Base-by-base conservation (phyloP, 1,284 basidiomycete genomes). In the Puccinia coronata region DNA sequence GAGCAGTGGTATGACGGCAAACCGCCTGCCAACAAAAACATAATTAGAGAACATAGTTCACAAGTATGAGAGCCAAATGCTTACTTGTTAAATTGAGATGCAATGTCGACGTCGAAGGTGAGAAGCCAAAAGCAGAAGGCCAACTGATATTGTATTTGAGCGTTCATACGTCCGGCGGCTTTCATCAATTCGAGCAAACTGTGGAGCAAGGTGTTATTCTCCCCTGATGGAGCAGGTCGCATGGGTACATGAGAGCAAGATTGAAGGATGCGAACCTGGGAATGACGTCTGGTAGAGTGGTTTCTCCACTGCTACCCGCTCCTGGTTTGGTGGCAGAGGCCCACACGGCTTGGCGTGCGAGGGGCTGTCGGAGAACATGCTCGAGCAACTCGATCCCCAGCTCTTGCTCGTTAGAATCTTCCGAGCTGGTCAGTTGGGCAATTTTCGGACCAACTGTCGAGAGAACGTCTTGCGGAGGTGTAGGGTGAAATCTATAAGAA, bases 61-160 rank as follows among this genome's bases (percentile, higher is more conserved):
- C 5, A 34, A 20, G 47, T 51, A 12, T 9, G n/a, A 14, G 36
- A 0, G 41, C 36, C 25, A 8, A 25, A 23, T 25, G 83, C 87
- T 82, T 81, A 88, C 92, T 90, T 91, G 87, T 97, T 94, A 84
- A 98, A 91, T 80, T 93, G 90, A 83, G 92, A 90, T 0, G 95
- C 93, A 47, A 96, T 90, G 55, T 92, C 90, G 84, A 91, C 89
- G 86, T 98, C 93, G 84, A 98, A 99, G 0, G 94, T 93, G 82
- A 99, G 88, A 82, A 98, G 88, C 96, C 96, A 99, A 84, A 98
- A 89, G 86, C 93, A 96, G 85, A 94, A 94, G 49, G 92, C 91
- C 59, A 94, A 91, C 87, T 96, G 94, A 86, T 98, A 99, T 87
- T 91, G 92, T 91, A 96, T 93, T 87, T 99, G 96, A n/a, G 95